Evolutionary conservation across 176 grass and related monocot genomes (phyloP), one percentile per base, ranked within the genome.

Genomic region (Microstegium vimineum): DNA sequence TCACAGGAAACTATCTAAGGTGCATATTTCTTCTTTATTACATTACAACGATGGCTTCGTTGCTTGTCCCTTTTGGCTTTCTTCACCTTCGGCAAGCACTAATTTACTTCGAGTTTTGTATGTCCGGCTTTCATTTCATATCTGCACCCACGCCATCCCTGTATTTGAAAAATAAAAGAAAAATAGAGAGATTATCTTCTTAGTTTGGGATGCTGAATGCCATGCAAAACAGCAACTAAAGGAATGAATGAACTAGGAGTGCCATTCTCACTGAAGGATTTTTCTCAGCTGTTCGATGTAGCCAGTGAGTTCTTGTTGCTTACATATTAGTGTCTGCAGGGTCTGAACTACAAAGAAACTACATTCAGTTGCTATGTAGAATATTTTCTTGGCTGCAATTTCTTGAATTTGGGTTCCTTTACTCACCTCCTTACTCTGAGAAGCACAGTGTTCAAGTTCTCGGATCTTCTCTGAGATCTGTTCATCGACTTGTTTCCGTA

Each of bases 261-360:
- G 33, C 6, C 43, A 45, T 38, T 73, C 79, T 89, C 78, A 97
- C 94, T 35, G 35, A 80, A 72, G 37, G 40, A 97, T 86, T 74
- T 86, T 46, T 71, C 91, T 91, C 62, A 94, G 62, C 56, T 94
- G 76, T 63, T 89, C 77, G 35, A 97, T 85, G 81, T 90, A 69
- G 57, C 18, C 81, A 6, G 78, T 79, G 75, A 97, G 77, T 69
- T 97, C 86, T 79, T 87, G 83, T 13, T 92, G 95, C 74, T 97
- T 94, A 10, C 25, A 40, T 74, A 89, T 34, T 83, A 97, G 81
- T 74, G 59, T 76, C 42, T 91, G 80, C 67, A 94, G 78, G 66
- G 82, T 87, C 95, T 97, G 84, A 64, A 54, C 9, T 43, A 73
- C 28, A 75, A 81, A 81, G 51, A 88, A 52, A 37, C 6, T 35